A percentile compares a stretch with the other conserved stretches of the same genome.
Evolutionary conservation across 148 eudicot genomes (phyloP).

Genomic region (Rhododendron mucronatum): DNA sequence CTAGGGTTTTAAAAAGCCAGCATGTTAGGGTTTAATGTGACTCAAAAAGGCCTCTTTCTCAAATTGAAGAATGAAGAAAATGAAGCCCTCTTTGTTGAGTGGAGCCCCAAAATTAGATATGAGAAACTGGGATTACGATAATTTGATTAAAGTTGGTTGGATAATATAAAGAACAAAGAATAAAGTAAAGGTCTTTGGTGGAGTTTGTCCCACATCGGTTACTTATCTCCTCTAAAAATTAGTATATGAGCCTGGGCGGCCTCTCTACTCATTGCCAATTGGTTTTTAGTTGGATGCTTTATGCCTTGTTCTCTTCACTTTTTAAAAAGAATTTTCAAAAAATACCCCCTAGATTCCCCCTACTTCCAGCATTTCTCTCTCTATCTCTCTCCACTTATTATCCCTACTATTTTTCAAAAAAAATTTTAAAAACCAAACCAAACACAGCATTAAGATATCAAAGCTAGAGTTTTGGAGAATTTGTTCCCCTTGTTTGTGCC

Average conservation of each 20-base stretch:
- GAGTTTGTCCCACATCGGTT: background rate
- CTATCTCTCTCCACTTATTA: too few species aligned
- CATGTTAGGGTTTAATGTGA: background rate
- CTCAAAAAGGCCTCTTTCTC: background rate
- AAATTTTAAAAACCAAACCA: too few species aligned
- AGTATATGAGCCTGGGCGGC: background rate
- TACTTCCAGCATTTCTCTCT: too few species aligned
- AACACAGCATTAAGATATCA: too few species aligned
- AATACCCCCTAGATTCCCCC: too few species aligned
- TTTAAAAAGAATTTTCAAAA: too few species aligned
- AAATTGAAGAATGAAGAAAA: background rate
- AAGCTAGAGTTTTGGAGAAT: background rate
- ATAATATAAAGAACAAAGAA: background rate
- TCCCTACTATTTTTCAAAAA: too few species aligned
- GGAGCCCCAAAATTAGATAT: background rate
- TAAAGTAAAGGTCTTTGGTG: background rate
- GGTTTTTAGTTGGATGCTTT: background rate
- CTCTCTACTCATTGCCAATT: background rate
- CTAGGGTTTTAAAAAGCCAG: background rate
- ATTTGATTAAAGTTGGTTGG: background rate
- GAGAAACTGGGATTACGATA: background rate
- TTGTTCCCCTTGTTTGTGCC: background rate
- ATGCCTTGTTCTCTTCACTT: too few species aligned
- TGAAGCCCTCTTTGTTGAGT: background rate
- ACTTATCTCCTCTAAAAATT: background rate